A percentile compares a stretch with the other conserved stretches of the same genome.
These are phyloP conservation scores for Mortierella sp. DNA, from an alignment of 371 early-diverging fungal genomes.

Conservation along the genomic window DNA sequence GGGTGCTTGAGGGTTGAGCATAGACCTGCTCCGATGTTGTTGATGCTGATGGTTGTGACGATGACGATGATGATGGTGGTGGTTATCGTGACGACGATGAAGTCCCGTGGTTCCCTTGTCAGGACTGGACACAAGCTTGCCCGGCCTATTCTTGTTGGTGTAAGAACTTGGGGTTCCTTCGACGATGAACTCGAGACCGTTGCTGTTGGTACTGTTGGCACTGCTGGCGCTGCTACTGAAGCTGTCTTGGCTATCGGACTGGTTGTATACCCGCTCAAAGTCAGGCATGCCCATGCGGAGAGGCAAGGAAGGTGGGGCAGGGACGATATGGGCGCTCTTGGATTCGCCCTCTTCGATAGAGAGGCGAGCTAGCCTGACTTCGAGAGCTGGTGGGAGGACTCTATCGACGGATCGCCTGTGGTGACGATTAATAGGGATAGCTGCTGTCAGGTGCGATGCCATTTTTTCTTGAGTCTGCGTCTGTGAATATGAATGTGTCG, in stretches of 20 bases:
- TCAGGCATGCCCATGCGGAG: not conserved
- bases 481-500: not conserved
- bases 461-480: not conserved
- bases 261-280: not conserved
- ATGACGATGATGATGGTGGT: not conserved
- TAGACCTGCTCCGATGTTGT: constrained; percentile 16
- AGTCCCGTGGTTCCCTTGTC: not conserved
- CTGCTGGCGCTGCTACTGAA: not conserved
- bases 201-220: not conserved
- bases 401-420: constrained; percentile 46
- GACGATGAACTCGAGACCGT: not conserved
- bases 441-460: not conserved
- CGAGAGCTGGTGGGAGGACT: constrained; percentile 51
- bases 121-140: not conserved
- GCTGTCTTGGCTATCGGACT: not conserved
- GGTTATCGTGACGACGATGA: not conserved
- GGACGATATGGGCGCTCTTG: constrained; percentile 25
- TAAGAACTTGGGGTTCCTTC: not conserved
- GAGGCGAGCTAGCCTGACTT: constrained; percentile 39
- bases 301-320: constrained; percentile 26
- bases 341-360: constrained; percentile 35
- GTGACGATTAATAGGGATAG: constrained; percentile 20
- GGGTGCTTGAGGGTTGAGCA: constrained; percentile 20
- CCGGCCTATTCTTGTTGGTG: not conserved
- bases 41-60: not conserved